These are phyloP conservation scores for Flaveria bidentis DNA, from an alignment of 129 eudicot genomes.

Conservation along the genomic window DNA sequence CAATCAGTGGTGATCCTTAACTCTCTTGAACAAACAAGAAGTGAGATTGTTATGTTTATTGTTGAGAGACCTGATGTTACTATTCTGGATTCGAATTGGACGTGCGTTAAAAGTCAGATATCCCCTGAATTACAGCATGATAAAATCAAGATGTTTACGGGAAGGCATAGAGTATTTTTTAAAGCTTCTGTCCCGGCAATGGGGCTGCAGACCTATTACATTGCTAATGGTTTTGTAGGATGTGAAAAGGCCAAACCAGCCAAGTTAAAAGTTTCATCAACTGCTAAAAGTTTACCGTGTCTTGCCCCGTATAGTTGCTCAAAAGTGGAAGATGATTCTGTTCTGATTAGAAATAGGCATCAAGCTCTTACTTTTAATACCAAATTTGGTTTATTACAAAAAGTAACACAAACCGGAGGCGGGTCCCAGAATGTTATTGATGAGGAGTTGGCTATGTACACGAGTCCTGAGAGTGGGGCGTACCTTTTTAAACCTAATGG, in stretches of 20 bases:
- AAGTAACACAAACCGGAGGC: constrained; percentile 53
- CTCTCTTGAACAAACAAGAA: constrained; percentile 83
- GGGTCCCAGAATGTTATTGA: constrained; percentile 41
- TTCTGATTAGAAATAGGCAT: constrained; percentile 65
- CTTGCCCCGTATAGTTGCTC: constrained; percentile 73
- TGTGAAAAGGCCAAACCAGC: constrained; percentile 95
- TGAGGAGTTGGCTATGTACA: constrained; percentile 86
- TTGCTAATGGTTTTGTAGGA: constrained; percentile 86
- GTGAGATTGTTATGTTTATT: constrained; percentile 85
- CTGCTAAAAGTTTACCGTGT: constrained; percentile 50
- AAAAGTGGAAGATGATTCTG: constrained; percentile 55
- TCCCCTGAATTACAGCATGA: constrained; percentile 88
- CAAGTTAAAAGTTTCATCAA: constrained; percentile 42
- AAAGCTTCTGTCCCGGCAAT: constrained; percentile 85
- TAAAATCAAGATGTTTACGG: constrained; percentile 57
- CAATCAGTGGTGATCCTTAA: constrained; percentile 85
- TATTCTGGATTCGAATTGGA: constrained; percentile 92
- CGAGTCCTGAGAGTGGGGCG: constrained; percentile 92
- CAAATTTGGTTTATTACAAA: constrained; percentile 66
- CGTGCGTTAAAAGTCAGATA: constrained; percentile 89
- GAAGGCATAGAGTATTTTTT: constrained; percentile 86
- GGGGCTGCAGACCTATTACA: constrained; percentile 90
- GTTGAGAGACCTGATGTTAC: constrained; percentile 94
- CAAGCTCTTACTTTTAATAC: constrained; percentile 57
- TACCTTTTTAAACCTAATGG: constrained; percentile 89